Conservation (phyloP, 805 yeast genomes). For the Barnettozyma salicaria region DNA sequence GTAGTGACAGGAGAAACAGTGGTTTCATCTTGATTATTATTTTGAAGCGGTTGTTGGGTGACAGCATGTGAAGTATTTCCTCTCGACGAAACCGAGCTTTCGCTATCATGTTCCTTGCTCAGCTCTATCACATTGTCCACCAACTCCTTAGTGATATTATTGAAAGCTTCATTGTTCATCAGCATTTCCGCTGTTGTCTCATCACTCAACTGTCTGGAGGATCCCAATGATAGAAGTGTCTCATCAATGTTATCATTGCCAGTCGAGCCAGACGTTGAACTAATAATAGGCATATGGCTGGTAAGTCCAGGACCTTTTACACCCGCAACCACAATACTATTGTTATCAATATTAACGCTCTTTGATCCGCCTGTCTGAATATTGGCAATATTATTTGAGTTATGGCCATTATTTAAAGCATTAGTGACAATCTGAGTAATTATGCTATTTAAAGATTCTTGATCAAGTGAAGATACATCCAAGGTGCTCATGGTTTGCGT, state of each 20-base stretch:
- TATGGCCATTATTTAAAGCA: slow-evolving; percentile 10
- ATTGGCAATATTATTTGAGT: not conserved
- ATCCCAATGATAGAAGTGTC: no score
- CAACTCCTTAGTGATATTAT: slow-evolving; percentile 9
- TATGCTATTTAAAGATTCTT: slow-evolving; percentile 24
- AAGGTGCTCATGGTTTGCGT: slow-evolving; percentile 32
- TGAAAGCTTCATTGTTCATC: slow-evolving; percentile 5
- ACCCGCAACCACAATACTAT: not conserved
- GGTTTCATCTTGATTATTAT: not conserved
- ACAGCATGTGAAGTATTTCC: not conserved
- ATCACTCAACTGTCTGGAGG: slow-evolving; percentile 3
- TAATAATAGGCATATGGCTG: not conserved
- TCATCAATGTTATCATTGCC: no score
- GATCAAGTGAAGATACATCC: slow-evolving; percentile 41
- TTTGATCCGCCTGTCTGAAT: not conserved
- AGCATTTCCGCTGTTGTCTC: slow-evolving; percentile 3
- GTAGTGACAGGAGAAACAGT: no score
- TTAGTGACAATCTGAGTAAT: slow-evolving; percentile 23
- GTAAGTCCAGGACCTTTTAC: no score
- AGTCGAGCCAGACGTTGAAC: no score
- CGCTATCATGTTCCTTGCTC: slow-evolving; percentile 4
- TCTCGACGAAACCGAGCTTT: not conserved
- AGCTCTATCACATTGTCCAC: slow-evolving; percentile 8
- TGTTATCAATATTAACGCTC: not conserved
- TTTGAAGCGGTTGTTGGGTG: not conserved